phyloP scores from a whole-genome alignment of 768 basidiomycete genomes.

The Phaffia australis region DNA sequence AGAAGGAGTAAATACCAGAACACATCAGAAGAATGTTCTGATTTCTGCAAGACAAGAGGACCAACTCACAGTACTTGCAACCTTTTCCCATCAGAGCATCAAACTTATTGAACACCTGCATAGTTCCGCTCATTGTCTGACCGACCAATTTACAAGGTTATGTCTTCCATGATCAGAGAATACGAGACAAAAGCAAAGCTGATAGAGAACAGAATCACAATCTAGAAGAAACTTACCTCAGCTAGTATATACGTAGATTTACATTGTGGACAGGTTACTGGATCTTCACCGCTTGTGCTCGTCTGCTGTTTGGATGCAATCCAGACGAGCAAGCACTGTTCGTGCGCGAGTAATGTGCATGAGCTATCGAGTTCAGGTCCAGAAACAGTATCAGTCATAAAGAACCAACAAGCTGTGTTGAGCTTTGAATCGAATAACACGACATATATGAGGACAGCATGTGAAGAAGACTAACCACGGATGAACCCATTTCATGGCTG shows the following conservation, averaged over 20 bases:
- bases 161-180: background rate
- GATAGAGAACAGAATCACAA: background rate
- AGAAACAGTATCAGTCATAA: background rate
- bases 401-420: background rate
- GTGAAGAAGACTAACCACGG: background rate
- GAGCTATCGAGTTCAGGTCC: background rate
- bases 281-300: background rate
- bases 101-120: too few relatives aligned
- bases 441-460: background rate
- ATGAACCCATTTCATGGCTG: constrained; percentile 5
- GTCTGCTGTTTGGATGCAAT: constrained; percentile 19
- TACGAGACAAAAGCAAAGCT: background rate
- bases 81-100: too few relatives aligned
- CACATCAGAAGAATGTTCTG: background rate
- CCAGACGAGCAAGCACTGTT: constrained; percentile 12
- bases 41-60: background rate
- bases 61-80: too few relatives aligned
- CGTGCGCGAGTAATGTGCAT: constrained; percentile 20
- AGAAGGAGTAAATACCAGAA: too few relatives aligned
- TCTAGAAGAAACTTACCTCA: constrained; percentile 1
- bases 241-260: background rate
- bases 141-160: too few relatives aligned
- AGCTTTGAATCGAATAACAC: background rate
- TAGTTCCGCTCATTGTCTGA: too few relatives aligned
- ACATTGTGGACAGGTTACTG: constrained; percentile 11